Conservation (phyloP, 1,139 yeast genomes). For the Pichia sp. region DNA sequence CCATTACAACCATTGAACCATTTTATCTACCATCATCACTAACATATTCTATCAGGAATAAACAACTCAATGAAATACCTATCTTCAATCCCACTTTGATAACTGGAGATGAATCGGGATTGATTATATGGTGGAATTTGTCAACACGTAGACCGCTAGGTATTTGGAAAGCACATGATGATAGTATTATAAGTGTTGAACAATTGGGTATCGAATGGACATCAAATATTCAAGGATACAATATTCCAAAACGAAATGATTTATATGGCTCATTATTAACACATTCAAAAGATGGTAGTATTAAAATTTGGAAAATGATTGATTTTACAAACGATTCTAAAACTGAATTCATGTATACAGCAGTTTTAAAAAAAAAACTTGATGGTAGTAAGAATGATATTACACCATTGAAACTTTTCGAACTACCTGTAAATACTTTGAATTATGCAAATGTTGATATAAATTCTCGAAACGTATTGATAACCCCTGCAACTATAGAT, state of each 20-base stretch:
- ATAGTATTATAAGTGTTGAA: slow-evolving; percentile 37
- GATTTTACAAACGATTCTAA: slow-evolving; percentile 11
- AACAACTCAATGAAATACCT: not conserved
- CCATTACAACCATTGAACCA: slow-evolving; percentile 11
- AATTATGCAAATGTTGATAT: slow-evolving; percentile 49
- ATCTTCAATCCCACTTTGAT: slow-evolving; percentile 21
- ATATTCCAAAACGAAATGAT: slow-evolving; percentile 9
- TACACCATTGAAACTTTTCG: slow-evolving; percentile 23
- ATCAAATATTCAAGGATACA: not conserved
- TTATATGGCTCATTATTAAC: slow-evolving; percentile 36
- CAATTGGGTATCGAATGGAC: slow-evolving; percentile 33
- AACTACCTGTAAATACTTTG: slow-evolving; percentile 49
- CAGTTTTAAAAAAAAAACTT: slow-evolving; percentile 17
- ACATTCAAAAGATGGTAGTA: slow-evolving; percentile 49
- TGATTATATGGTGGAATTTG: slow-evolving; percentile 48
- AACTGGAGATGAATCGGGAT: slow-evolving; percentile 40
- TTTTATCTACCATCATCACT: slow-evolving; percentile 14
- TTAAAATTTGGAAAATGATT: slow-evolving; percentile 42
- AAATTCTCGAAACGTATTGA: slow-evolving; percentile 25
- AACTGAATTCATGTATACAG: slow-evolving; percentile 16
- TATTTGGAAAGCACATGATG: slow-evolving; percentile 45
- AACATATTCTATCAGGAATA: not conserved
- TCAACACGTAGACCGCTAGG: slow-evolving; percentile 37
- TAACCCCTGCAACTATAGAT: slow-evolving; percentile 48
- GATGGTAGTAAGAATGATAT: not conserved